Evolutionary conservation across 495 filamentous ascomycete genomes (phyloP).

Genomic region (Talaromyces ruber): DNA sequence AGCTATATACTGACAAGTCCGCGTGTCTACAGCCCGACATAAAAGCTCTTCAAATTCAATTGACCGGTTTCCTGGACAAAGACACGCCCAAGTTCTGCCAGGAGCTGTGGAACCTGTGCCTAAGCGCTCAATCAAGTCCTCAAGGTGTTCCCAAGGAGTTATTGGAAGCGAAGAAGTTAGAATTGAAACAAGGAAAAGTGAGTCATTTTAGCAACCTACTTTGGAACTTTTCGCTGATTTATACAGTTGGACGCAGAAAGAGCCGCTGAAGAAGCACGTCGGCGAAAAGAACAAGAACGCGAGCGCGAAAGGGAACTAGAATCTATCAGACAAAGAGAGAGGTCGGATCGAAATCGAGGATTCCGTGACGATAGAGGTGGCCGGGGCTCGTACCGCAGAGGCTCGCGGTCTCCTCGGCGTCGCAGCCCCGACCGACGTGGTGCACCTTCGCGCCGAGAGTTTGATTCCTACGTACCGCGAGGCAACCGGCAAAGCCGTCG

Average conservation of each 20-base stretch:
- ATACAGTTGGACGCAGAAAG: conserved; percentile 73
- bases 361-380: conserved; percentile 47
- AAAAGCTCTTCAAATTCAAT: conserved; percentile 84
- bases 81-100: conserved; percentile 88
- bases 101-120: conserved; percentile 81
- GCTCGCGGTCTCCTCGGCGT: conserved; percentile 54
- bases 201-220: neutral
- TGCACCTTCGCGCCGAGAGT: conserved; percentile 41
- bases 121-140: conserved; percentile 81
- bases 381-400: conserved; percentile 34
- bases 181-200: conserved; percentile 91
- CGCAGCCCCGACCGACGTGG: conserved; percentile 47
- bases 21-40: conserved; percentile 69
- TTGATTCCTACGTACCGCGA: conserved; percentile 50
- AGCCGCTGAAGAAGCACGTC: conserved; percentile 64
- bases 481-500: conserved; percentile 27
- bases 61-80: conserved; percentile 92
- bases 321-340: conserved; percentile 62
- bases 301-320: conserved; percentile 52
- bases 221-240: conserved; percentile 7
- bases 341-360: conserved; percentile 56
- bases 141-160: conserved; percentile 92
- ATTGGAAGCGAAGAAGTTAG: conserved; percentile 89
- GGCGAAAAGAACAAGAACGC: conserved; percentile 58
- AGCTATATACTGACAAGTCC: neutral